Conservation (phyloP, 2,329 filamentous ascomycete genomes). For the Dendrostoma leiphaemia region DNA sequence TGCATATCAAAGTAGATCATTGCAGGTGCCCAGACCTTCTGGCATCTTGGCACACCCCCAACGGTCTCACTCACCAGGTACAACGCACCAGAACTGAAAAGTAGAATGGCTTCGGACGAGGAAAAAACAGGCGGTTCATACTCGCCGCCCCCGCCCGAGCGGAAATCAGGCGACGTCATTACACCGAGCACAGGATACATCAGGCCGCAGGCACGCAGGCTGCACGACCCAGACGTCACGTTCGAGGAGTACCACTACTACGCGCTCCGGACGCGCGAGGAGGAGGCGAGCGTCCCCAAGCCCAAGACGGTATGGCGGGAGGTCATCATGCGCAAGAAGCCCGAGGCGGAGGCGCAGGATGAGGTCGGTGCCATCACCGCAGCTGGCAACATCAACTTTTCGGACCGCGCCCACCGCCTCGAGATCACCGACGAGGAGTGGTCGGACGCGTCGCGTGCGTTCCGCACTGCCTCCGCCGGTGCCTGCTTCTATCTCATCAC, state of each 20-base stretch:
- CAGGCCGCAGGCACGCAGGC: slow-evolving; percentile 18
- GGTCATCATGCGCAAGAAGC: slow-evolving; percentile 23
- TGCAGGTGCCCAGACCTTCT: too few relatives aligned
- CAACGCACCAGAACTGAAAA: too few relatives aligned
- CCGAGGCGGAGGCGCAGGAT: not conserved
- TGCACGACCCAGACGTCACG: slow-evolving; percentile 27
- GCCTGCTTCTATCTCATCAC: slow-evolving; percentile 48
- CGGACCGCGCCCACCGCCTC: slow-evolving; percentile 13
- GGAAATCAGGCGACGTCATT: not conserved
- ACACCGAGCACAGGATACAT: slow-evolving; percentile 1
- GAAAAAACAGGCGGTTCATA: not conserved
- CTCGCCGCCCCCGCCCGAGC: not conserved
- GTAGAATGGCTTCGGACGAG: not conserved
- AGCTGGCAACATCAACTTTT: slow-evolving; percentile 2
- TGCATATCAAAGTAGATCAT: not conserved
- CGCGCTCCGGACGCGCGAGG: slow-evolving; percentile 29
- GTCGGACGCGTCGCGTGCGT: slow-evolving; percentile 42
- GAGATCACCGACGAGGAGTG: slow-evolving; percentile 41
- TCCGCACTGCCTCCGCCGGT: slow-evolving; percentile 43
- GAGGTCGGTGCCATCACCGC: slow-evolving; percentile 16
- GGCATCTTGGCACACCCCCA: too few relatives aligned
- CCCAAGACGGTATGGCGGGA: slow-evolving; percentile 23
- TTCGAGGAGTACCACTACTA: slow-evolving; percentile 37
- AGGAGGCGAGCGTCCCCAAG: slow-evolving; percentile 26
- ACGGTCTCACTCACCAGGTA: too few relatives aligned